These are phyloP conservation scores for Podospora appendiculata DNA, from an alignment of 495 filamentous ascomycete genomes.

Conservation along the genomic window DNA sequence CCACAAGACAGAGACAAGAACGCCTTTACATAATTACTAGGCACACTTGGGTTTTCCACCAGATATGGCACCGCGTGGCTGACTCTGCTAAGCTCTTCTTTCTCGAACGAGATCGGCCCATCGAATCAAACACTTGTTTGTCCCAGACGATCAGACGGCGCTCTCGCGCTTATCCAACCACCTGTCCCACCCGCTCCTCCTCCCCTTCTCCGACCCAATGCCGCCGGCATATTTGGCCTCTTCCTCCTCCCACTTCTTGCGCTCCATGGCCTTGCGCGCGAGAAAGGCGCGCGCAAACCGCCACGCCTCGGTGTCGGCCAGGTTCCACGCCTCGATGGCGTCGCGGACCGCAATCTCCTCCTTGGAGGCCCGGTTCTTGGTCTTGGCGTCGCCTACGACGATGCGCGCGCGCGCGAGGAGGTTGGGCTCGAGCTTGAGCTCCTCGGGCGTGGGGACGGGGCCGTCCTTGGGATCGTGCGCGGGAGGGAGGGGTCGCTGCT, in stretches of 20 bases:
- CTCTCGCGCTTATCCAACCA: slow-evolving; percentile 8
- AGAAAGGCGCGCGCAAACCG: slow-evolving; percentile 72
- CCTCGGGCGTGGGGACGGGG: slow-evolving; percentile 40
- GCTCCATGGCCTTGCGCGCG: slow-evolving; percentile 52
- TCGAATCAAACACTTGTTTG: neutral
- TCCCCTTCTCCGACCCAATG: slow-evolving; percentile 29
- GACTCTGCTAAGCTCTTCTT: no score
- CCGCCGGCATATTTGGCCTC: slow-evolving; percentile 57
- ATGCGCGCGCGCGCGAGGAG: slow-evolving; percentile 54
- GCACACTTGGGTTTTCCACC: neutral
- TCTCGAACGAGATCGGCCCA: neutral
- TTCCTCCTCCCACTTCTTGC: slow-evolving; percentile 61
- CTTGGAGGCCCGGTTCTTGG: slow-evolving; percentile 17
- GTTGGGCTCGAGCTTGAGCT: slow-evolving; percentile 47
- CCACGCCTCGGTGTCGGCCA: slow-evolving; percentile 92
- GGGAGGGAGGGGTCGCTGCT: slow-evolving; percentile 26
- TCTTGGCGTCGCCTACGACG: slow-evolving; percentile 30
- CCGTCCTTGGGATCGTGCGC: slow-evolving; percentile 36
- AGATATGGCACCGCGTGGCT: neutral
- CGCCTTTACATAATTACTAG: neutral
- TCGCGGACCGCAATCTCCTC: slow-evolving; percentile 38
- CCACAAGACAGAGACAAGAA: neutral
- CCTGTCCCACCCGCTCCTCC: slow-evolving; percentile 15
- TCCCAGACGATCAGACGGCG: neutral
- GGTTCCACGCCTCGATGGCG: slow-evolving; percentile 83